phyloP scores from a whole-genome alignment of 306 rosid genomes.

The Dryas octopetala region DNA sequence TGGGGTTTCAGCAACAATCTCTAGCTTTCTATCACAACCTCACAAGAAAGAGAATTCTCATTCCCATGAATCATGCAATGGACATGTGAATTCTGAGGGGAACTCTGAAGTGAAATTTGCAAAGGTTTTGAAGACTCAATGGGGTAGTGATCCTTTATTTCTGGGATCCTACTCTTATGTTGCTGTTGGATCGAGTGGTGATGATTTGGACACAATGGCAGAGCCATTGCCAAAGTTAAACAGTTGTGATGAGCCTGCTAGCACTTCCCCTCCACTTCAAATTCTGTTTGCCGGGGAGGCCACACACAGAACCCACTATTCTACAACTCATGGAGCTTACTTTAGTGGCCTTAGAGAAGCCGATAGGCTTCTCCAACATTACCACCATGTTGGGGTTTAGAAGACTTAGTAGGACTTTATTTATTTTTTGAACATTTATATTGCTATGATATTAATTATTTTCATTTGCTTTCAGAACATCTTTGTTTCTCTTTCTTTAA shows the following conservation, averaged over 20 bases:
- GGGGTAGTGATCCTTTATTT: slow-evolving; percentile 88
- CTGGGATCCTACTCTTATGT: slow-evolving; percentile 86
- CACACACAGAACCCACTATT: slow-evolving; percentile 95
- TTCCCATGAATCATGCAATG: slow-evolving; percentile 42
- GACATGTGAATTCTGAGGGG: slow-evolving; percentile 36
- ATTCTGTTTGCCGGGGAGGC: slow-evolving; percentile 98
- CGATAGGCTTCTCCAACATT: slow-evolving; percentile 86
- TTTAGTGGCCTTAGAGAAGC: slow-evolving; percentile 98
- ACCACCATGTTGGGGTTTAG: slow-evolving; percentile 63
- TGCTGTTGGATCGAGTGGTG: slow-evolving; percentile 87
- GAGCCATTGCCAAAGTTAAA: slow-evolving; percentile 74
- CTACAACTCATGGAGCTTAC: slow-evolving; percentile 99
- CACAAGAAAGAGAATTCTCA: slow-evolving; percentile 25
- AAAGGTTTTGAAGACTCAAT: slow-evolving; percentile 63
- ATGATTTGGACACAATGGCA: slow-evolving; percentile 79
- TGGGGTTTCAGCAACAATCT: slow-evolving; percentile 67
- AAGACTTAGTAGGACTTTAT: slow-evolving; percentile 23
- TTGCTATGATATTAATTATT: slow-evolving; percentile 51
- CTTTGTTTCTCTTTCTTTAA: slow-evolving; percentile 41
- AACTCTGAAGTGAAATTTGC: slow-evolving; percentile 46
- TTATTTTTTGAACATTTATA: slow-evolving; percentile 32
- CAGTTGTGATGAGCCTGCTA: slow-evolving; percentile 18
- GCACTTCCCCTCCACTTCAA: slow-evolving; percentile 57
- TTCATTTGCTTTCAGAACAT: slow-evolving; percentile 50
- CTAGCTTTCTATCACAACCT: slow-evolving; percentile 44